phyloP scores from a whole-genome alignment of 1,284 basidiomycete genomes.

The Laetiporus sulphureus region DNA sequence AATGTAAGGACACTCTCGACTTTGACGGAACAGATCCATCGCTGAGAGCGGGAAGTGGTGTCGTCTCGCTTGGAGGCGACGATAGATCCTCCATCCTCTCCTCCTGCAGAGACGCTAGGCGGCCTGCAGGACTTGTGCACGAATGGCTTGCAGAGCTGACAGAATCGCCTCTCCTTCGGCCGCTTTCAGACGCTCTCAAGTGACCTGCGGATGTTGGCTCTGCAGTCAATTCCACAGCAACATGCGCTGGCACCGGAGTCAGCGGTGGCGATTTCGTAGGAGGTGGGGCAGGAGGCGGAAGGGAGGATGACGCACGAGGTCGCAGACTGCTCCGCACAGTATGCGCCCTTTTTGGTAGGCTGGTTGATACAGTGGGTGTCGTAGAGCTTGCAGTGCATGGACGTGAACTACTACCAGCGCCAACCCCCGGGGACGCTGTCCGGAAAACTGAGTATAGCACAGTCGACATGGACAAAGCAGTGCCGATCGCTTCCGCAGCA shows the following conservation, averaged over 20 bases:
- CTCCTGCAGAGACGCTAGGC: slow-evolving; percentile 55
- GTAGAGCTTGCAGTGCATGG: slow-evolving; percentile 21
- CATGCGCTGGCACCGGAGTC: slow-evolving; percentile 39
- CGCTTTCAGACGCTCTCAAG: slow-evolving; percentile 29
- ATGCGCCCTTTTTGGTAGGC: slow-evolving; percentile 14
- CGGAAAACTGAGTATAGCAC: slow-evolving; percentile 7
- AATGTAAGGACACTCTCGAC: too few species aligned
- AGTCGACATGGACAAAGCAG: slow-evolving; percentile 40
- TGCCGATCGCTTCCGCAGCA: slow-evolving; percentile 36
- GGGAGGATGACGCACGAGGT: slow-evolving; percentile 47
- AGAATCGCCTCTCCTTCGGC: slow-evolving; percentile 39
- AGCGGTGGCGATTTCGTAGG: slow-evolving; percentile 58
- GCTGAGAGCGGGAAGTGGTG: slow-evolving; percentile 18
- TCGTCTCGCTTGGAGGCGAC: slow-evolving; percentile 15
- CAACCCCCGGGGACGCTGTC: not conserved
- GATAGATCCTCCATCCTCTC: slow-evolving; percentile 32
- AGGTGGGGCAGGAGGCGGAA: slow-evolving; percentile 62
- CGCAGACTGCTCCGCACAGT: slow-evolving; percentile 27
- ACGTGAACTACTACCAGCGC: slow-evolving; percentile 11
- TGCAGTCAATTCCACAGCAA: slow-evolving; percentile 22
- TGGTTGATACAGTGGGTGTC: slow-evolving; percentile 13
- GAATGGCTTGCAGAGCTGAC: slow-evolving; percentile 46
- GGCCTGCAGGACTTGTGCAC: slow-evolving; percentile 49
- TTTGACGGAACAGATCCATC: too few species aligned
- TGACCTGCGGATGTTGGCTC: slow-evolving; percentile 19